Percentiles rank a stretch among this genome's conserved stretches.
Evolutionary conservation across 1,284 basidiomycete genomes (phyloP).

Genomic region (Heliocybe sulcata): DNA sequence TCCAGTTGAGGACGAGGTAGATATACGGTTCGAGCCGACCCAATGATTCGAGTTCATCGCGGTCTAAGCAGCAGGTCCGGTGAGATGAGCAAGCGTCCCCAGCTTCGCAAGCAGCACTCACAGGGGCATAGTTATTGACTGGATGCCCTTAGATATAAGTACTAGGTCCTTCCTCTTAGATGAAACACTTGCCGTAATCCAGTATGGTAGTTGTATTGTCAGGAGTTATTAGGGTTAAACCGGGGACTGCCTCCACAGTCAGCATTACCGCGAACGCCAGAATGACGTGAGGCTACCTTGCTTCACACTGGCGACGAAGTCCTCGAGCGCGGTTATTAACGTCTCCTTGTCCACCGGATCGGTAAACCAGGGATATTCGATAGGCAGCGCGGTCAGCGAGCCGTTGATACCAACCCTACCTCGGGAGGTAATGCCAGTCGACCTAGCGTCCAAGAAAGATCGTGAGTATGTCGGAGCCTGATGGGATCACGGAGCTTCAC

Average conservation of each 20-base stretch:
- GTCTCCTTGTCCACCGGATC: constrained; percentile 48
- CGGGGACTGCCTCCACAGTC: constrained; percentile 27
- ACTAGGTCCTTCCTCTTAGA: background rate
- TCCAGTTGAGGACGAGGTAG: constrained; percentile 23
- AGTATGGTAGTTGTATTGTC: constrained; percentile 46
- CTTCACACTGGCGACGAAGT: constrained; percentile 33
- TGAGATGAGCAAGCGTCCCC: background rate
- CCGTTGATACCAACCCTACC: constrained; percentile 55
- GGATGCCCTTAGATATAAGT: background rate
- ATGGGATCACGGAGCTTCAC: constrained; percentile 12
- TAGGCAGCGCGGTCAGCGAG: constrained; percentile 35
- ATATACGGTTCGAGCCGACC: constrained; percentile 46
- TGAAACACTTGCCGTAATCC: constrained; percentile 33
- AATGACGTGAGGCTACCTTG: constrained; percentile 23
- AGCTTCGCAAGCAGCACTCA: constrained; percentile 12
- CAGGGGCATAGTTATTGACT: constrained; percentile 43
- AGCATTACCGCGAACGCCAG: background rate
- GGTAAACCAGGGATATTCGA: constrained; percentile 51
- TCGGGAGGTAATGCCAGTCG: constrained; percentile 50
- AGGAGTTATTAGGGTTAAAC: constrained; percentile 48
- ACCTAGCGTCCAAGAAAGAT: constrained; percentile 8
- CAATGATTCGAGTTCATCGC: constrained; percentile 51
- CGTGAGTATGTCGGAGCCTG: too few relatives aligned
- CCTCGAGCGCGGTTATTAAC: constrained; percentile 40
- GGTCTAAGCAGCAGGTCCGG: constrained; percentile 10